Conservation (phyloP, 2,329 filamentous ascomycete genomes). For the Colletotrichum sp. region DNA sequence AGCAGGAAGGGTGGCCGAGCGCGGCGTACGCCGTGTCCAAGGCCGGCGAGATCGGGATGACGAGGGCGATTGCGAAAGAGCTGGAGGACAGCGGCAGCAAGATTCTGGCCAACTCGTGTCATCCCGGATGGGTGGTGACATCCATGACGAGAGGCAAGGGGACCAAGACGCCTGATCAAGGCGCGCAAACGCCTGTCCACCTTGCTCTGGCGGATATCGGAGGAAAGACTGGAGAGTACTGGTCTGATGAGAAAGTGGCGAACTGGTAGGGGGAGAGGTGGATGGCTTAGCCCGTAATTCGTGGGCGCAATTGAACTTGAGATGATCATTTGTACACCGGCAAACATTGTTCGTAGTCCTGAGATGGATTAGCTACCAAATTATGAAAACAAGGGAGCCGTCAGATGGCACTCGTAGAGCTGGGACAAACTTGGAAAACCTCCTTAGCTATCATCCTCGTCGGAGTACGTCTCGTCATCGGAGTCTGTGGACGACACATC, state of each 20-base stretch:
- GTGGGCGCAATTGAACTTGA: neutral
- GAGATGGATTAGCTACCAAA: neutral
- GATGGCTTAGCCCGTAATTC: neutral
- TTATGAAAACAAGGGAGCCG: neutral
- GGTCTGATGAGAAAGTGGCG: constrained; percentile 37
- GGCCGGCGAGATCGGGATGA: constrained; percentile 46
- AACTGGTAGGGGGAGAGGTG: constrained; percentile 30
- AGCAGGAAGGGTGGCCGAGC: constrained; percentile 51
- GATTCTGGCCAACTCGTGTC: constrained; percentile 41
- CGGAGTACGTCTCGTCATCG: neutral
- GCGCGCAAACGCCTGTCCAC: constrained; percentile 46
- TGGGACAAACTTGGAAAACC: neutral
- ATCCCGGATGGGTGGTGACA: constrained; percentile 49
- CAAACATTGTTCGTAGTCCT: neutral
- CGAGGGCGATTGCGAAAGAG: constrained; percentile 38
- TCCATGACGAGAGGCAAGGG: constrained; percentile 48
- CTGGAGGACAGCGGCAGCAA: constrained; percentile 29
- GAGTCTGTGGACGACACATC: neutral
- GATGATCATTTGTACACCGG: accelerated
- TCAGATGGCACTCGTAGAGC: neutral
- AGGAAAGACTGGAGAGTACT: constrained; percentile 39
- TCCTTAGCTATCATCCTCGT: neutral
- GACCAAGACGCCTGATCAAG: constrained; percentile 44
- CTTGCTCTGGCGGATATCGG: constrained; percentile 44
- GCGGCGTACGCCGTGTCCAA: constrained; percentile 54